Evolutionary conservation across 176 grass and related monocot species (phyloP).

Genomic region (Oropetium thomaeum): DNA sequence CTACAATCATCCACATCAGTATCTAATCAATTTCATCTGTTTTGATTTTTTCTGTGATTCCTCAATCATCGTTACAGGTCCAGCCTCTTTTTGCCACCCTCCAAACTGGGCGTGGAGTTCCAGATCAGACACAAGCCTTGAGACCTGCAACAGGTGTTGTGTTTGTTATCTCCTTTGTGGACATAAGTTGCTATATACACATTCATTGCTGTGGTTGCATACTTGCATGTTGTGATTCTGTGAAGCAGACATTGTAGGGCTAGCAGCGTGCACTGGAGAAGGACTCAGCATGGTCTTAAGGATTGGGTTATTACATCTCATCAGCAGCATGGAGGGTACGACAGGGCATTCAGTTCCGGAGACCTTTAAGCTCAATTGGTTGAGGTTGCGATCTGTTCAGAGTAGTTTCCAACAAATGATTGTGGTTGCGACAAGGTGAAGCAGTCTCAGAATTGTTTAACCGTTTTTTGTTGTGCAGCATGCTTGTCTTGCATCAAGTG

Average conservation of each 20-base stretch:
- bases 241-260: slow-evolving; percentile 30
- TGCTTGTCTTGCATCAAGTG: slow-evolving; percentile 78
- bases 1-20: background rate
- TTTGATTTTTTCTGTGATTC: background rate
- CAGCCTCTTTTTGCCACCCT: slow-evolving; percentile 72
- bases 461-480: slow-evolving; percentile 32
- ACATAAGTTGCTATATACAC: background rate
- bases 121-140: slow-evolving; percentile 22
- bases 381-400: slow-evolving; percentile 73
- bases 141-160: slow-evolving; percentile 26
- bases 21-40: background rate
- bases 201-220: slow-evolving; percentile 2
- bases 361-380: slow-evolving; percentile 71
- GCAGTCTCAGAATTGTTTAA: background rate
- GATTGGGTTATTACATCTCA: slow-evolving; percentile 71
- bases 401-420: slow-evolving; percentile 83
- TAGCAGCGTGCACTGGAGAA: slow-evolving; percentile 65
- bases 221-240: background rate
- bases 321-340: slow-evolving; percentile 54
- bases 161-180: background rate
- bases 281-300: slow-evolving; percentile 49
- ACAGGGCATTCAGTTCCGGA: slow-evolving; percentile 57
- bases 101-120: slow-evolving; percentile 53
- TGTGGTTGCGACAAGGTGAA: slow-evolving; percentile 75
- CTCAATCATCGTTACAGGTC: slow-evolving; percentile 38